Evolutionary conservation across 1,284 basidiomycete species (phyloP), one percentile per base, ranked within the genome.

Genomic region (Puccinia hordei): DNA sequence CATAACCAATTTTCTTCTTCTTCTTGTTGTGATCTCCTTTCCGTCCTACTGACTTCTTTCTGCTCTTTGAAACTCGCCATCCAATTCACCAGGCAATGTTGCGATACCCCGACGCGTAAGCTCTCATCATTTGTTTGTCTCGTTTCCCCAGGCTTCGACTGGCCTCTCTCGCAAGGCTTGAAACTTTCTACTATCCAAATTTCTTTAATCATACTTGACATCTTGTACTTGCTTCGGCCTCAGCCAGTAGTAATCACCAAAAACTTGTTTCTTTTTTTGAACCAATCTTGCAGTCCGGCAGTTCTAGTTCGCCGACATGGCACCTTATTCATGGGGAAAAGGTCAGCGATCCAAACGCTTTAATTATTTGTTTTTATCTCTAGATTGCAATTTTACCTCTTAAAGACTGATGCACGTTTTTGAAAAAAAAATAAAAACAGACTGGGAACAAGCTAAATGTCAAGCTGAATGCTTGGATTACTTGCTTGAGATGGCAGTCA

Each of bases 381-480:
- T 83, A 82, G 81, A 22, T 73, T 81, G 71, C 83, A 81, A 74
- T 27, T 22, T 59, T 27, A 59, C 66, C 44, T 77, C 33, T 33
- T 19, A 65, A 63, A 35, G 69, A 63, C 30, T 53, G 41, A 55
- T 41, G 19, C 15, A 19, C 19, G 33, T 44, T 57, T 72, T 15
- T 19, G 35, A 10, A 80, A 73, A 24, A 27, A 19, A 82, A 73
- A 24, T 2, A 90, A 0, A 27, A n/a, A 87, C 87, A 68, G 90
- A 91, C 75, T 94, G 92, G 92, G 90, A 93, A 85, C 92, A 91
- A 84, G 92, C 93, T n/a, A 94, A 94, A 86, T 92, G 92, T 0
- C 92, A 94, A 84, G 90, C 92, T 0, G 84, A 92, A 90, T 94
- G 93, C 85, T 88, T 94, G 55, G 93, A 94, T 85, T 94, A 94